phyloP scores from a whole-genome alignment of 306 rosid species.

The Biancaea sappan region DNA sequence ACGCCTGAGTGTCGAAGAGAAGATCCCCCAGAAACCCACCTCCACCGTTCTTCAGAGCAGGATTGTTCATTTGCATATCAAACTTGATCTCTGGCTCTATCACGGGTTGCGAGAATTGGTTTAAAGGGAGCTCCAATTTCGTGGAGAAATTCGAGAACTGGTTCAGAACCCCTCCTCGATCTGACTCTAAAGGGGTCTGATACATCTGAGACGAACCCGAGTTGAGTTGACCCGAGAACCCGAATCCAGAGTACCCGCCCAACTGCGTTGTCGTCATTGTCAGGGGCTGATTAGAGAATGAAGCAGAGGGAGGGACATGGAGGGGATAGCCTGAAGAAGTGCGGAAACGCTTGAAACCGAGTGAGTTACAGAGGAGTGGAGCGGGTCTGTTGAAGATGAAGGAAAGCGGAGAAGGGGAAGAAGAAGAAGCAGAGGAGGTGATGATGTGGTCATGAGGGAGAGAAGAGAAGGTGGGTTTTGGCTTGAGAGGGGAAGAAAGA shows the following conservation, averaged over 20 bases:
- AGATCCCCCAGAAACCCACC: slow-evolving; percentile 49
- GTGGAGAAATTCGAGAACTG: slow-evolving; percentile 28
- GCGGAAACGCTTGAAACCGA: slow-evolving; percentile 39
- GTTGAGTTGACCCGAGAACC: slow-evolving; percentile 32
- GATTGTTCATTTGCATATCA: slow-evolving; percentile 21
- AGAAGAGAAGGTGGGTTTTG: slow-evolving; percentile 26
- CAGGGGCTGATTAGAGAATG: not conserved
- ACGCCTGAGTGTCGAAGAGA: slow-evolving; percentile 47
- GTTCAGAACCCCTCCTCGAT: slow-evolving; percentile 6
- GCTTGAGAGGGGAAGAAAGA: slow-evolving; percentile 37
- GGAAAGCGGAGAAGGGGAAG: slow-evolving; percentile 25
- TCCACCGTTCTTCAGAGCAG: not conserved
- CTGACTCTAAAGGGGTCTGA: slow-evolving; percentile 38
- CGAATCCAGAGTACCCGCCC: slow-evolving; percentile 27
- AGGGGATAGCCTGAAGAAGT: no score
- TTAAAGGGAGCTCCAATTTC: slow-evolving; percentile 57
- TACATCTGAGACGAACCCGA: slow-evolving; percentile 30
- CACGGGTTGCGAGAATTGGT: slow-evolving; percentile 39
- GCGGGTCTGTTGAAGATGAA: slow-evolving; percentile 52
- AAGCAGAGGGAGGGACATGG: no score
- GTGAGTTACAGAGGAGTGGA: slow-evolving; percentile 40
- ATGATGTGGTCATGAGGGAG: slow-evolving; percentile 5
- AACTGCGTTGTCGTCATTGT: slow-evolving; percentile 9
- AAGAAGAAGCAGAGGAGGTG: not conserved
- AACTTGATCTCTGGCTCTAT: slow-evolving; percentile 19